Conservation (phyloP, 768 basidiomycete genomes). For the Trametes cingulata region DNA sequence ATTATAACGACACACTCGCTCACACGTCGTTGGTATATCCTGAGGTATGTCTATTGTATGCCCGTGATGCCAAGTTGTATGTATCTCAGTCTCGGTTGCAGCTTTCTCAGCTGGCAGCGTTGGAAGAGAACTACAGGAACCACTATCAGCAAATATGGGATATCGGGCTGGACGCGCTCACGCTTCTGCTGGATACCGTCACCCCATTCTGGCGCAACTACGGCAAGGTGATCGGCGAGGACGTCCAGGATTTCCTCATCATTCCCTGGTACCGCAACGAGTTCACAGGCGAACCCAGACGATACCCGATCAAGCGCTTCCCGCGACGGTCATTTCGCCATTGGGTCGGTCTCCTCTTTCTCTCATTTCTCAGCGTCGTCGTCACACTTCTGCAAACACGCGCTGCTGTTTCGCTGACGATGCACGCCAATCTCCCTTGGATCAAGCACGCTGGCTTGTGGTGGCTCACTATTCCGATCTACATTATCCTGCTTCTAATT, state of each 20-base stretch:
- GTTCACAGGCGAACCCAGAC: conserved; percentile 74
- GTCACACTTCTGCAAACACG: conserved; percentile 57
- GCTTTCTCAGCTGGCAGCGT: conserved; percentile 68
- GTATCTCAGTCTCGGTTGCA: conserved; percentile 29
- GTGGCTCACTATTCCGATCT: conserved; percentile 63
- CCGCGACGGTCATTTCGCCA: conserved; percentile 68
- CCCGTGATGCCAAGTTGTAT: not conserved
- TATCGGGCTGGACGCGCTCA: conserved; percentile 74
- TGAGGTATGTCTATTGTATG: conserved; percentile 47
- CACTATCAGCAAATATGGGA: conserved; percentile 84
- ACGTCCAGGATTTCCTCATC: conserved; percentile 78
- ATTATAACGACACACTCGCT: conserved; percentile 64
- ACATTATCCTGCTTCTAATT: conserved; percentile 61
- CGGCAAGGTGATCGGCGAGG: conserved; percentile 79
- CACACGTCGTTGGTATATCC: conserved; percentile 79
- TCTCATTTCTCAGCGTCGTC: conserved; percentile 49
- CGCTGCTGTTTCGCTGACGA: conserved; percentile 55
- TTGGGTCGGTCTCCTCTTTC: conserved; percentile 61
- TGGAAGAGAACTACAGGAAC: conserved; percentile 80
- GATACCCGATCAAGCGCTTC: conserved; percentile 58
- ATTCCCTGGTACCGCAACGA: conserved; percentile 83
- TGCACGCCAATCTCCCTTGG: conserved; percentile 55
- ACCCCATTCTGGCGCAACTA: conserved; percentile 82
- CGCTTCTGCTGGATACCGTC: conserved; percentile 72
- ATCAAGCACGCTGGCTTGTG: conserved; percentile 63